Evolutionary conservation across 768 basidiomycete species (phyloP).

Genomic region (Russula olivacea): DNA sequence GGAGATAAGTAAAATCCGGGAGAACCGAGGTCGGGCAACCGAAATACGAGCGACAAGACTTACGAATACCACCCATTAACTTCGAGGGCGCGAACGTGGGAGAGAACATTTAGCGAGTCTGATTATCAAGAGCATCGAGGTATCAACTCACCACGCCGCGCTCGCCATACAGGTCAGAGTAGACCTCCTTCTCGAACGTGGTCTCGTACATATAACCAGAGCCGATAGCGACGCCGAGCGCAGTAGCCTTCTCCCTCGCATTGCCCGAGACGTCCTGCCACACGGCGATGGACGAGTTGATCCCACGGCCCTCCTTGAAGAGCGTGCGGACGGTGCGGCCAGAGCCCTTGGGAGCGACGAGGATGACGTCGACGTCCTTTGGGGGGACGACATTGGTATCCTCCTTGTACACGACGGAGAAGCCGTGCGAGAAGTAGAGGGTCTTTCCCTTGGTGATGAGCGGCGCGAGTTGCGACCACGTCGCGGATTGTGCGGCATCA

Average conservation of each 20-base stretch:
- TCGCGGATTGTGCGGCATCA: conserved; percentile 97
- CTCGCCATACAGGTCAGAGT: conserved; percentile 98
- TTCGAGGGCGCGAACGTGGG: conserved; percentile 29
- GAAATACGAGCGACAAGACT: conserved; percentile 31
- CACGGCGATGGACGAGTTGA: conserved; percentile 92
- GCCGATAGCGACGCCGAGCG: conserved; percentile 89
- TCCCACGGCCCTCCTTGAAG: conserved; percentile 99
- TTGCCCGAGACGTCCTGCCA: conserved; percentile 98
- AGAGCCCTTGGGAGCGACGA: conserved; percentile 98
- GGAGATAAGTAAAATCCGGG: neutral
- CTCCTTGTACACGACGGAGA: conserved; percentile 97
- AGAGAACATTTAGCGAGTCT: neutral
- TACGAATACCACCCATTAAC: conserved; percentile 97
- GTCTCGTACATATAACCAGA: conserved; percentile 99
- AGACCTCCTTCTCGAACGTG: conserved; percentile 99
- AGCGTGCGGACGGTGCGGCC: conserved; percentile 98
- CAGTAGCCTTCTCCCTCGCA: conserved; percentile 95
- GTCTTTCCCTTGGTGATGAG: conserved; percentile 99
- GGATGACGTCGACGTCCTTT: conserved; percentile 93
- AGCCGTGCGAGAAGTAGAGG: conserved; percentile 99
- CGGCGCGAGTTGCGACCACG: conserved; percentile 84
- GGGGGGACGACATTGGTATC: conserved; percentile 94
- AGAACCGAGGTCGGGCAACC: too few species aligned
- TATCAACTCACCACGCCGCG: conserved; percentile 85
- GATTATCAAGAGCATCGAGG: neutral